phyloP scores from a whole-genome alignment of 768 basidiomycete species.

The Hericium alpestre region DNA sequence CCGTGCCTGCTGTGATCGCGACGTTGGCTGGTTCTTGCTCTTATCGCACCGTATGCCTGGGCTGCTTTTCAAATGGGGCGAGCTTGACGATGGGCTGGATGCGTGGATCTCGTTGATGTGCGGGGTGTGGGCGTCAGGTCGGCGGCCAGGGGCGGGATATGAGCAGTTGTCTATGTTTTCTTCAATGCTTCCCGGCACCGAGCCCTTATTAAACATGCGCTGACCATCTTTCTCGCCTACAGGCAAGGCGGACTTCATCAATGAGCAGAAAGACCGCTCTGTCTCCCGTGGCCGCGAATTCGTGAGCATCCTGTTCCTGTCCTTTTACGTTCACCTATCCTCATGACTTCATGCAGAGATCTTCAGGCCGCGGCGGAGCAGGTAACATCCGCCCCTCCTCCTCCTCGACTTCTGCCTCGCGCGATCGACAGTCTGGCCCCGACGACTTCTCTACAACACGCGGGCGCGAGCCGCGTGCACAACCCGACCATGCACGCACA shows the following conservation, averaged over 20 bases:
- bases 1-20: neutral
- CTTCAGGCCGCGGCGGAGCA: constrained; percentile 57
- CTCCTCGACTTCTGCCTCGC: constrained; percentile 20
- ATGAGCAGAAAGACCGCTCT: constrained; percentile 29
- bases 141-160: too few relatives aligned
- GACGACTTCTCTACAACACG: constrained; percentile 44
- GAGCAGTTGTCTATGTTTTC: too few relatives aligned
- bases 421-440: constrained; percentile 17
- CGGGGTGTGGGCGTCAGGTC: too few relatives aligned
- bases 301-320: constrained; percentile 26
- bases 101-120: too few relatives aligned
- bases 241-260: neutral
- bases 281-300: constrained; percentile 51
- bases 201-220: too few relatives aligned
- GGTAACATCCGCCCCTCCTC: constrained; percentile 55
- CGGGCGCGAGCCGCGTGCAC: constrained; percentile 43
- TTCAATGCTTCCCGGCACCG: too few relatives aligned
- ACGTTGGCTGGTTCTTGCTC: neutral
- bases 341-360: constrained; percentile 24
- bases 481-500: constrained; percentile 18
- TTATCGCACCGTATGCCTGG: too few relatives aligned
- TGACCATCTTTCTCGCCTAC: neutral
- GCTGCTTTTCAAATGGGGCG: too few relatives aligned
- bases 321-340: neutral
- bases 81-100: too few relatives aligned